These are phyloP conservation scores for Neurospora sp. DNA, from an alignment of 495 filamentous ascomycete genomes.

Conservation along the genomic window DNA sequence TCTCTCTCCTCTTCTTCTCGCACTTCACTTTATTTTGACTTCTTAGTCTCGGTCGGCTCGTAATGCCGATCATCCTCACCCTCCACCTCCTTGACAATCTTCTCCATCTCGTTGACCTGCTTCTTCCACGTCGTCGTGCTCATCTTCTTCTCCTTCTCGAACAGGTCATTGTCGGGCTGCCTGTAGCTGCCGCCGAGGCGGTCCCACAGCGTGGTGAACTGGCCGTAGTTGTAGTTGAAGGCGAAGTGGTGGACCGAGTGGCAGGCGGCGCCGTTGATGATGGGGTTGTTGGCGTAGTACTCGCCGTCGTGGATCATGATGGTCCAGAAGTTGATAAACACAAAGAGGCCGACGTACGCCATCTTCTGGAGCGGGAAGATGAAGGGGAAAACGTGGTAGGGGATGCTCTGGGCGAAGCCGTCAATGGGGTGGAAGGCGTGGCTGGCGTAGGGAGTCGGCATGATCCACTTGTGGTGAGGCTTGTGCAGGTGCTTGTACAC, in stretches of 20 bases:
- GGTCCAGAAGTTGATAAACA: slow-evolving; percentile 95
- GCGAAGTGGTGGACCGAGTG: slow-evolving; percentile 79
- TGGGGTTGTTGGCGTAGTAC: slow-evolving; percentile 76
- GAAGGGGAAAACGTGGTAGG: slow-evolving; percentile 91
- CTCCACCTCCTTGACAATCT: slow-evolving; percentile 72
- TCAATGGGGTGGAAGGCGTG: slow-evolving; percentile 95
- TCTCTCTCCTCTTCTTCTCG: neutral
- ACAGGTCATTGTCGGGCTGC: slow-evolving; percentile 77
- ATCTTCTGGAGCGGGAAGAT: slow-evolving; percentile 89
- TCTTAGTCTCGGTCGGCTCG: slow-evolving; percentile 36
- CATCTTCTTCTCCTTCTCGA: slow-evolving; percentile 84
- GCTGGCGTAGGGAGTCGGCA: slow-evolving; percentile 88
- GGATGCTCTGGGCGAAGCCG: slow-evolving; percentile 83
- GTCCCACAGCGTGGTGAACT: slow-evolving; percentile 95
- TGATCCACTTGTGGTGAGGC: slow-evolving; percentile 99
- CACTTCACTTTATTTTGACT: slow-evolving; percentile 25
- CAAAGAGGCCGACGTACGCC: slow-evolving; percentile 75
- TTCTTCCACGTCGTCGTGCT: slow-evolving; percentile 67
- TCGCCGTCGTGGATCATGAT: slow-evolving; percentile 97
- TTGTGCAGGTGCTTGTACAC: slow-evolving; percentile 90
- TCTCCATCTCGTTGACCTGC: slow-evolving; percentile 80
- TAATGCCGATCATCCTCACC: slow-evolving; percentile 79
- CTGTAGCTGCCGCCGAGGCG: slow-evolving; percentile 82
- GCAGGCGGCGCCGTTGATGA: slow-evolving; percentile 93
- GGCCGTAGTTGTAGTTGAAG: slow-evolving; percentile 98